Evolutionary conservation across 306 rosid genomes (phyloP).

Genomic region (Fagus crenata): DNA sequence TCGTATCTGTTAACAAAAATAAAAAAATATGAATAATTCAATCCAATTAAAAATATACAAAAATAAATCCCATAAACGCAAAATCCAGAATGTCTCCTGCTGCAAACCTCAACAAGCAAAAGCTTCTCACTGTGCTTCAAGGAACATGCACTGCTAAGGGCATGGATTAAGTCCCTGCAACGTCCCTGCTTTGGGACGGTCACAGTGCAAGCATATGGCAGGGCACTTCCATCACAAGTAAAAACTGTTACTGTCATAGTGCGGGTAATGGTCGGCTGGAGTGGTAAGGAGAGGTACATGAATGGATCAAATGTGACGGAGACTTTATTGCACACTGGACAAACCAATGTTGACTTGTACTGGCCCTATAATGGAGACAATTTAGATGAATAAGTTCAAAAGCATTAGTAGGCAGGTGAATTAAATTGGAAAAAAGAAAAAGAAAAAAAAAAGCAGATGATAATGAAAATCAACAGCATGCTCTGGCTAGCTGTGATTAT

Average conservation of each 20-base stretch:
- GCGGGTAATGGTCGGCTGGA: constrained; percentile 75
- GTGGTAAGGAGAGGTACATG: constrained; percentile 97
- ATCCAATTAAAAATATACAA: background rate
- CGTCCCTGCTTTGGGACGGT: constrained; percentile 97
- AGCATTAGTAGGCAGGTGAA: constrained; percentile 36
- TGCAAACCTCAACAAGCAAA: constrained; percentile 76
- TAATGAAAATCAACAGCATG: background rate
- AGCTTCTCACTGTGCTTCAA: constrained; percentile 81
- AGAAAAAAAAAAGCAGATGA: constrained; percentile 15
- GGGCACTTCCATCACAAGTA: constrained; percentile 69
- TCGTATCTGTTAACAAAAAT: constrained; percentile 55
- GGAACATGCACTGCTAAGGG: constrained; percentile 80
- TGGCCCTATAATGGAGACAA: constrained; percentile 68
- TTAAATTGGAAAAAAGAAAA: constrained; percentile 18
- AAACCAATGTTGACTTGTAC: constrained; percentile 96
- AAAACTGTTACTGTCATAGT: constrained; percentile 78
- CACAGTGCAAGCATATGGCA: constrained; percentile 71
- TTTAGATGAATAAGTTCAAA: constrained; percentile 20
- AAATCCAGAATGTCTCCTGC: constrained; percentile 11
- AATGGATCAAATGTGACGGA: constrained; percentile 98
- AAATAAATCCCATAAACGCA: background rate
- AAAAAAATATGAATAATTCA: constrained; percentile 14
- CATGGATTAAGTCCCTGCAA: constrained; percentile 89
- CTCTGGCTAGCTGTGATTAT: background rate
- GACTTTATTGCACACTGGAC: constrained; percentile 96